phyloP scores from a whole-genome alignment of 768 basidiomycete genomes.

The Nevesoporus exiguus region DNA sequence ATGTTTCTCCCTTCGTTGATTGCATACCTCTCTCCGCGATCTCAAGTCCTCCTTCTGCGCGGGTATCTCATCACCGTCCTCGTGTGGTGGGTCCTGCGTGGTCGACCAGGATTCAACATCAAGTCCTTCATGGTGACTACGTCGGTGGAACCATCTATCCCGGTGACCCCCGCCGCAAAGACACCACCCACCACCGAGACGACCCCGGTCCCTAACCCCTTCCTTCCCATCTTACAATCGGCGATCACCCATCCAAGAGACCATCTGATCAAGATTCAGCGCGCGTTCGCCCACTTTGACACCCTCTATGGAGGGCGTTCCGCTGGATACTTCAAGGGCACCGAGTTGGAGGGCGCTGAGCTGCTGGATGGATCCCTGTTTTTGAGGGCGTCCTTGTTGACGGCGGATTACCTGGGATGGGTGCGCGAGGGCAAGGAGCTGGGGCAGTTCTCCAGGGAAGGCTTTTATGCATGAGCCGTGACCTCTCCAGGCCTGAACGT shows the following conservation, averaged over 20 bases:
- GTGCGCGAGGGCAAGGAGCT: conserved; percentile 36
- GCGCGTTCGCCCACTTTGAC: conserved; percentile 33
- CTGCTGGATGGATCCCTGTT: conserved; percentile 37
- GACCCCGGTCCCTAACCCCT: conserved; percentile 33
- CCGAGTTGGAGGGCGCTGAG: conserved; percentile 31
- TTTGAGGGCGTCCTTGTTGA: conserved; percentile 29
- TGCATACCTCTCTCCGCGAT: conserved; percentile 8
- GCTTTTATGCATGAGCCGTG: conserved; percentile 21
- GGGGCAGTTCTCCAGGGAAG: conserved; percentile 27
- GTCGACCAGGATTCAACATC: conserved; percentile 31
- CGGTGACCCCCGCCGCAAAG: not conserved
- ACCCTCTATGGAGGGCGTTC: conserved; percentile 28
- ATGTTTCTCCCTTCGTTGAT: conserved; percentile 29
- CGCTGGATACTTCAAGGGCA: conserved; percentile 27
- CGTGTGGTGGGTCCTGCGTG: conserved; percentile 28
- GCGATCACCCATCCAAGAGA: conserved; percentile 35
- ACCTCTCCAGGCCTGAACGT: too few relatives aligned
- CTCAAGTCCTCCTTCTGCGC: conserved; percentile 29
- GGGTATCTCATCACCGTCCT: conserved; percentile 25
- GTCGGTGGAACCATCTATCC: conserved; percentile 15
- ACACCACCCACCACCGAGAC: conserved; percentile 10
- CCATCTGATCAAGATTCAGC: conserved; percentile 34
- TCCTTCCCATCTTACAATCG: conserved; percentile 39
- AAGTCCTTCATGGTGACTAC: conserved; percentile 30
- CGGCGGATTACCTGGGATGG: conserved; percentile 36